Base-by-base conservation (phyloP, 2,329 filamentous ascomycete species). In the Aaosphaeria arxii region DNA sequence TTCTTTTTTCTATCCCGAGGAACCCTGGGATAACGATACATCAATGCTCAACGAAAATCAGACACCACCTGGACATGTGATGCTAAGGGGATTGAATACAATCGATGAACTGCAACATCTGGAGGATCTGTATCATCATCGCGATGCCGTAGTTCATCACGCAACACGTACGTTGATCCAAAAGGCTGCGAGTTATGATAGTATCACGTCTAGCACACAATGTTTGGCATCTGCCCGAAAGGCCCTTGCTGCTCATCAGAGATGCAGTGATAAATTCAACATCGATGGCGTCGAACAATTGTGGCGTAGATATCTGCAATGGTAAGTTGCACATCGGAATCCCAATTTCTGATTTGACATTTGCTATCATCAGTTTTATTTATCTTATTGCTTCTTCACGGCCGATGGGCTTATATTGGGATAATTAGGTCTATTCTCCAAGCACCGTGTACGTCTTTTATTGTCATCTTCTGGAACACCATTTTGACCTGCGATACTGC, bases 401-500 rank as follows among this genome's bases (percentile, higher is more conserved):
- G 17, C 3, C 17, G 3, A 3, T 24, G 17, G 17, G 17, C 17
- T 24, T 24, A 24, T 24, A 24, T 24, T 24, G 17, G 17, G 17
- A 24, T 24, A 24, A 24, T 3, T 31, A 71, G 71, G 69, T 61
- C 63, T 4, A 61, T 73, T 13, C 61, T 75, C 6, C 62, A 75
- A 55, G 69, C 73, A 4, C 76, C 76, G 0, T 78, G 78, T 53
- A 74, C 75, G 33, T 75, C 75, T 0, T 78, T 77, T 48, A 75
- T 77, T 7, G 74, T 77, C 1, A 62, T 77, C 7, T 77, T 77
- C 56, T 76, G 74, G 56, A 71, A 77, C 46, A 66, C 69, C 2
- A 74, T 78, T 35, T 79, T 84, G 56, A 78, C 79, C 0, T 77
- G 78, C 5, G 66, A 75, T 29, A 66, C 70, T 17, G 64, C 66